Evolutionary conservation across 2,329 filamentous ascomycete genomes (phyloP), one percentile per base, ranked within the genome.

Genomic region (Arthrobotrys sphaeroides): DNA sequence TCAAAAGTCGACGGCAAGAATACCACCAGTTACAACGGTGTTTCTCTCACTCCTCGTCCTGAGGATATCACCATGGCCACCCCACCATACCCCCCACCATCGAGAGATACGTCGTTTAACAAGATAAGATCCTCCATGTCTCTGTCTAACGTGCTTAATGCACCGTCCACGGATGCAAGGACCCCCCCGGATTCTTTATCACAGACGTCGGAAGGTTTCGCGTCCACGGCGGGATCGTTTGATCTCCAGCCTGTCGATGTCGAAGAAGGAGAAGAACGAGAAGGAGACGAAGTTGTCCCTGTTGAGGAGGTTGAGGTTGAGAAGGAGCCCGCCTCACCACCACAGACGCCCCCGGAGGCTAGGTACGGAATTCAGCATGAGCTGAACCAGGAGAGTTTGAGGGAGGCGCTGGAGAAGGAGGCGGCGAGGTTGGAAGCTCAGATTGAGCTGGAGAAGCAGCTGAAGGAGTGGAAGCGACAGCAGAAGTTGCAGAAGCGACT

Each of bases 121-220:
- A 74, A 74, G 64, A 74, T 74, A 12, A 61, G 53, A 28, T 74
- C 70, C 38, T 68, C 62, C 0, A 74, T 74, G 70, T 68, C 70
- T 3, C 38, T 74, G 24, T 74, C 70, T 28, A 57, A 38, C 10
- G 70, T 74, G 20, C 55, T 74, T 6, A 74, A 74, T 28, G 70
- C 55, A n/a, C 53, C 62, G 1, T 62, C 70, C 3, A 40, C 20
- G 13, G 51, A 55, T n/a, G 51, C 31, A 2, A 55, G 51, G n/a
- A 74, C 70, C 0, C 69, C 69, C 6, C 70, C 70, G 2, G 70
- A 74, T 28, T 74, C 61, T 47, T 9, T 62, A n/a, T 74, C 70
- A 12, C 70, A 74, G 28, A 74, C 70, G 2, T 74, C 70, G 13
- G 70, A 74, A 18, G 28, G 26, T 2, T 55, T 55, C 38, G 33